Evolutionary conservation across 1,284 basidiomycete species (phyloP), one percentile per base, ranked within the genome.

Genomic region (Moesziomyces globuligerus): DNA sequence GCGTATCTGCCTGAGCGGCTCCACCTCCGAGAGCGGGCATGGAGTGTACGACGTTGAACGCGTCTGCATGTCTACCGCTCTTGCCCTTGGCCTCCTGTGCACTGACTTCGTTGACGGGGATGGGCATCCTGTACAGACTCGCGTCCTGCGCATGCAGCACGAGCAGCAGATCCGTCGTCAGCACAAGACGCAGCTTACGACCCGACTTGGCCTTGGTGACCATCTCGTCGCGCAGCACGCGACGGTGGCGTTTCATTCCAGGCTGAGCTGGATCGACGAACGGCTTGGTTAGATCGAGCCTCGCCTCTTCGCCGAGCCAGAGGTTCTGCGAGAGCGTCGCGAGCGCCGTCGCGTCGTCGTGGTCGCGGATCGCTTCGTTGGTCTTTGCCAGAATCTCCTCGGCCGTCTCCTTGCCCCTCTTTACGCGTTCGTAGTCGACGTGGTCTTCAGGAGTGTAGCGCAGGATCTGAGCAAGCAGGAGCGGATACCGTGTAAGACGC

Each of bases 361-460:
- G 89, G n/a, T 91, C 88, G 6, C 93, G 87, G 36, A 98, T 92
- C 1, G 89, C 86, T 82, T 97, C 94, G 81, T 98, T 98, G 79
- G 97, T 93, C 28, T 87, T 85, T 4, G 86, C 87, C 0, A 97
- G 86, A 7, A 94, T 88, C 13, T 83, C 84, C 83, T 95, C 92
- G 0, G 92, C 87, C 13, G 85, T 87, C 10, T 86, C 83, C 3
- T 91, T 86, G 0, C 91, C 87, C 0, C 81, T 80, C 9, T 86
- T 83, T 28, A 95, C 87, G 0, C 81, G 81, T 15, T 81, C 81
- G 34, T 86, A 85, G 83, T 99, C 96, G 0, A 89, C 88, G 78
- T 90, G 93, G 76, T 93, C 93, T 21, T 94, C 91, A 0, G 91
- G 88, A 0, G 96, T 99, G 65, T 95, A 90, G 83, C 98, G 98